Base-by-base conservation (phyloP, 139 green algal genomes). In the Auxenochlorella pyrenoidosa region DNA sequence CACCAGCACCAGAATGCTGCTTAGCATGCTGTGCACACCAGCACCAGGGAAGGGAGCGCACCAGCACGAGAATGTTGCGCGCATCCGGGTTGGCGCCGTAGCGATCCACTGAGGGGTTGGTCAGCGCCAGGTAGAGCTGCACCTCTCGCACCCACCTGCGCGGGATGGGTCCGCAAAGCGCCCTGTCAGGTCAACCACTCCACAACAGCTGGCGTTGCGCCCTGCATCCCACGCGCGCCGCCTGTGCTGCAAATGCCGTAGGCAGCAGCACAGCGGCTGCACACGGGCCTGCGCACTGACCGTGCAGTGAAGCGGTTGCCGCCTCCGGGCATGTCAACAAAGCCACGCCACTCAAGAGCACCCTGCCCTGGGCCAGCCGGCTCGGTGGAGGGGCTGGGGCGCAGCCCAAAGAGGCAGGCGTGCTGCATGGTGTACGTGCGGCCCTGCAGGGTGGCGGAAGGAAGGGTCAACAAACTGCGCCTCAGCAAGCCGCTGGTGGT, bases 41-140 rank as follows among this genome's bases (percentile, higher is more conserved):
- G n/a, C n/a, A n/a, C n/a, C n/a, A n/a, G n/a, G n/a, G 16, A 22
- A 63, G 54, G 10, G 16, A 26, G n/a, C 80, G 26, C 40, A 81
- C 51, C 79, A 89, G 86, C 32, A 54, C n/a, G 40, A 89, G 58
- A 15, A 89, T 54, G 70, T 89, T 89, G 70, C 86, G 79, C 5
- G 81, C 79, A 30, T 87, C 79, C 15, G 58, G 2, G 86, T 86
- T 86, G 70, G 26, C 22, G 40, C 79, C 86, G 54, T 82, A 81
- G 0, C 79, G 68, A 26, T 88, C 84, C 15, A 86, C 83, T 54
- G 18, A 54, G 54, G 86, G 86, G 86, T 89, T 89, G 32, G 79
- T 83, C 2, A 89, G 71, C 2, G 68, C 68, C 38, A 89, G 51
- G 70, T 89, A 89, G n/a, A 68, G 63, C 15, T 34, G 3, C 6